phyloP scores from a whole-genome alignment of 164 flowering plant genomes.

The Nymphaea colorata region DNA sequence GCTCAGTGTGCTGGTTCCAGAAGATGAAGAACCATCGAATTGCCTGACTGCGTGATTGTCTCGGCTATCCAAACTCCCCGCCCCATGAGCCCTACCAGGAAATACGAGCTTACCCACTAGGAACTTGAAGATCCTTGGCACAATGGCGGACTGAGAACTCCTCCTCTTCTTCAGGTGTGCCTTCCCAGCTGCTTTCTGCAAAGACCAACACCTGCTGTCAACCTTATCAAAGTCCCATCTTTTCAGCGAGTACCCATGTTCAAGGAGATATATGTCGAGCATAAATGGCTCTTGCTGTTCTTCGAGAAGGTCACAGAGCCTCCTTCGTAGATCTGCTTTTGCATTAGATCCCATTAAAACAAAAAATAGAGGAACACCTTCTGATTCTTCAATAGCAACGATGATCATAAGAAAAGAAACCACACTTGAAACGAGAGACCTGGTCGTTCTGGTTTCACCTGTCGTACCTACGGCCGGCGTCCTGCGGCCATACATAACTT shows the following conservation, averaged over 20 bases:
- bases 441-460: too few relatives aligned
- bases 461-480: too few relatives aligned
- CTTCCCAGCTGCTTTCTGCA: slow-evolving; percentile 5
- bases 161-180: slow-evolving; percentile 7
- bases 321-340: slow-evolving; percentile 11
- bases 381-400: background rate
- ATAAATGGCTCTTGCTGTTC: slow-evolving; percentile 67
- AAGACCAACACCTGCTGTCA: slow-evolving; percentile 7
- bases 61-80: background rate
- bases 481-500: too few relatives aligned
- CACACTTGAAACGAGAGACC: background rate
- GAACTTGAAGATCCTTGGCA: slow-evolving; percentile 22
- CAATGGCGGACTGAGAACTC: slow-evolving; percentile 7
- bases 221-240: slow-evolving; percentile 5
- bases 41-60: slow-evolving; percentile 5
- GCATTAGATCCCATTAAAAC: slow-evolving; percentile 17
- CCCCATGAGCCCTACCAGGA: background rate
- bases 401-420: background rate
- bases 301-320: slow-evolving; percentile 40
- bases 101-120: slow-evolving; percentile 20
- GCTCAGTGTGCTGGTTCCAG: slow-evolving; percentile 17
- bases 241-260: slow-evolving; percentile 30
- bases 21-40: slow-evolving; percentile 22
- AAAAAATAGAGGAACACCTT: background rate
- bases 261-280: slow-evolving; percentile 38